Percentiles rank a stretch among this genome's conserved stretches.
Evolutionary conservation across 2,329 filamentous ascomycete species (phyloP).

Genomic region (Cladosporium oxysporum): DNA sequence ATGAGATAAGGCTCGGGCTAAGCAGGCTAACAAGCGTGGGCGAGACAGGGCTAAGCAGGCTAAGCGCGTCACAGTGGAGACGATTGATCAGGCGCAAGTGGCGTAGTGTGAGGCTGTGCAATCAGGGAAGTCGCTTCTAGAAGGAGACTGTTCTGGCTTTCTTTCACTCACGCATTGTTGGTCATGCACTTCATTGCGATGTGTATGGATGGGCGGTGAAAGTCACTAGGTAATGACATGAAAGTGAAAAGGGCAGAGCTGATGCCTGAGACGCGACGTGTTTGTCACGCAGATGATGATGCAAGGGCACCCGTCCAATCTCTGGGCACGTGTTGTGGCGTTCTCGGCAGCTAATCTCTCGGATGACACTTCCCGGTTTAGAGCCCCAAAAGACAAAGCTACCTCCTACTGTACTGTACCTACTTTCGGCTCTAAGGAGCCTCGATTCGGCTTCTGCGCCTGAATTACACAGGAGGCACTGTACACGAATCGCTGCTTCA

Average conservation of each 20-base stretch:
- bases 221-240: neutral
- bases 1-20: too few species aligned
- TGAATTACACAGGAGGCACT: neutral
- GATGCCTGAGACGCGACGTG: neutral
- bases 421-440: neutral
- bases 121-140: neutral
- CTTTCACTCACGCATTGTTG: neutral
- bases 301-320: neutral
- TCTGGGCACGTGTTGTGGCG: neutral
- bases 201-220: neutral
- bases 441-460: neutral
- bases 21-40: too few species aligned
- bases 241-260: neutral
- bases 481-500: neutral
- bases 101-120: constrained; percentile 4
- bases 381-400: neutral
- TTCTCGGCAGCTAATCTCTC: neutral
- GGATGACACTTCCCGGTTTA: neutral
- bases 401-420: neutral
- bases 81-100: neutral
- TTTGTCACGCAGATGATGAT: neutral
- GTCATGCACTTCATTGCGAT: neutral
- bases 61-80: constrained; percentile 17
- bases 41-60: neutral
- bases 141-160: constrained; percentile 1